Evolutionary conservation across 2,329 filamentous ascomycete genomes (phyloP).

Genomic region (Fusarium goolgardi): DNA sequence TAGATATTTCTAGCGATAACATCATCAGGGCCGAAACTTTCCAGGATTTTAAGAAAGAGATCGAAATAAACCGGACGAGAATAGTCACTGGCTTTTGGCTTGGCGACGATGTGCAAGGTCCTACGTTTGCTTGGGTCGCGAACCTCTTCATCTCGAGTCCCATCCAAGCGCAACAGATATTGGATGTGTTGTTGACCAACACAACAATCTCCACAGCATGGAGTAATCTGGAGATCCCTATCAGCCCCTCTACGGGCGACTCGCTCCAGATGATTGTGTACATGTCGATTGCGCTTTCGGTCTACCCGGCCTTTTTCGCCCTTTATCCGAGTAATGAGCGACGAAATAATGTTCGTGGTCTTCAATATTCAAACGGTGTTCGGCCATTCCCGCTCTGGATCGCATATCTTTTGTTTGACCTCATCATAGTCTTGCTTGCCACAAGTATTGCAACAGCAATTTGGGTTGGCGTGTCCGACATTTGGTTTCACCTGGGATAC

Average conservation of each 20-base stretch:
- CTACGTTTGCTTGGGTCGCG: conserved; percentile 78
- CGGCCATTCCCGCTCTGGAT: conserved; percentile 84
- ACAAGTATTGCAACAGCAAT: conserved; percentile 75
- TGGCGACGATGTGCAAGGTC: conserved; percentile 66
- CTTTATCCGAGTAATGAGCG: conserved; percentile 90
- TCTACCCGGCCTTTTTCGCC: conserved; percentile 87
- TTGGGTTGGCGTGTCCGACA: conserved; percentile 71
- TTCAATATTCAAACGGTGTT: conserved; percentile 94
- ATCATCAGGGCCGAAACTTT: conserved; percentile 67
- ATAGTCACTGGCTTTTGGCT: conserved; percentile 84
- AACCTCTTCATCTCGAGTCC: conserved; percentile 68
- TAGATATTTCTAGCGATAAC: too few species aligned
- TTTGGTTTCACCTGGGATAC: conserved; percentile 84
- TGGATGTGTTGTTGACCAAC: conserved; percentile 74
- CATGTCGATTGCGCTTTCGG: conserved; percentile 80
- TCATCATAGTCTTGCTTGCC: conserved; percentile 73
- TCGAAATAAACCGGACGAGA: conserved; percentile 71
- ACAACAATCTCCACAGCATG: conserved; percentile 78
- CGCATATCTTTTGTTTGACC: conserved; percentile 85
- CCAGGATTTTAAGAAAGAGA: conserved; percentile 74
- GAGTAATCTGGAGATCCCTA: conserved; percentile 80
- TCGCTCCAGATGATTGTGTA: conserved; percentile 84
- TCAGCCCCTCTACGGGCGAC: conserved; percentile 74
- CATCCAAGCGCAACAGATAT: conserved; percentile 72
- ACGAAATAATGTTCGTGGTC: conserved; percentile 78